Base-by-base conservation (phyloP, 495 filamentous ascomycete species). In the Talaromyces wortmannii region DNA sequence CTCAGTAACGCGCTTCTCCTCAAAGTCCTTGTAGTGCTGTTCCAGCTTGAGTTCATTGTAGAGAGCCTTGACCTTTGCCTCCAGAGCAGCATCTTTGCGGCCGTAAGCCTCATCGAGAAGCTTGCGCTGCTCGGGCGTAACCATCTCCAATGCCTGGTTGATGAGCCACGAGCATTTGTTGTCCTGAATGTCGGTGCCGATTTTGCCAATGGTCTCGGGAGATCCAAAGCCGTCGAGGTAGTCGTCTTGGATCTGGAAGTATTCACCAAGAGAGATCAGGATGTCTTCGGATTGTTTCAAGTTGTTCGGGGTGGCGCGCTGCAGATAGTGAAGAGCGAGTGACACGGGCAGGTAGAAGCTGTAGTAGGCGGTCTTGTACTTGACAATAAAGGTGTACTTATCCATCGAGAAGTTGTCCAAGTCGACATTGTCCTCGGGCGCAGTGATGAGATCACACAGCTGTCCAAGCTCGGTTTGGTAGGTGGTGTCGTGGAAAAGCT, bases 311-410 rank as follows among this genome's bases (percentile, higher is more conserved):
- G 89, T 91, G 8, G 92, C 95, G 40, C 89, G 73, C 56, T 89
- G 83, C 61, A 92, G 80, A 67, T 89, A 84, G 74, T 88, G 75
- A 60, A 98, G 75, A 0, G 95, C 88, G 31, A 97, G 80, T 6
- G 90, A 92, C n/a, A 98, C 91, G 40, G 94, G 94, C 0, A 98
- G 88, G 77, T 97, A 97, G 82, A 98, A 98, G 65, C 83, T 89
- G 79, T 98, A 98, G 76, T 92, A 98, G 40, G 94, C 95, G 31
- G 95, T 98, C 83, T 98, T 98, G 84, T 91, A 97, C 73, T 92
- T 89, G 70, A 98, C 94, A 67, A 98, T 98, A 80, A 97, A 98
- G 67, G 78, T 86, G 80, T 95, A 95, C 78, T 97, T 98, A 60
- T 94, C 82, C 71, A 95, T 77, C 69, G 82, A 87, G 82, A 98